Conservation (phyloP, 495 filamentous ascomycete genomes). For the Penicillium pulvis region DNA sequence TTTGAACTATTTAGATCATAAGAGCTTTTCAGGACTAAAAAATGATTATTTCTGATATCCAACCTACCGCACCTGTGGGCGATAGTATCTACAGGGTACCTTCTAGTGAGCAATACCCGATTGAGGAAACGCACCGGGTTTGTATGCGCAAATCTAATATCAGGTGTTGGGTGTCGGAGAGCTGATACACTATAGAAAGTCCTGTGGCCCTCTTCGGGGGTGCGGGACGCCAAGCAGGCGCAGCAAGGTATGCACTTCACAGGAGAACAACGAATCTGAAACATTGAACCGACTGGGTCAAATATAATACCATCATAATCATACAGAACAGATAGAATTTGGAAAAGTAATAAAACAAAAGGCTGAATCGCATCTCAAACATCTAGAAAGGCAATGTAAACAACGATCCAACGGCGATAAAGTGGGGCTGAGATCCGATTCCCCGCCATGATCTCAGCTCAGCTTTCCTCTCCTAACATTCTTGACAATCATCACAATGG, state of each 20-base stretch:
- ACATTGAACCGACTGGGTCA: conserved; percentile 17
- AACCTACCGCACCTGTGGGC: neutral
- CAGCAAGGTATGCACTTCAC: conserved; percentile 30
- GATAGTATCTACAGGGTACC: too few relatives aligned
- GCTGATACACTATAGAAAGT: neutral
- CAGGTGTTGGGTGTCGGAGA: too few relatives aligned
- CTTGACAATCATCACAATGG: conserved; percentile 52
- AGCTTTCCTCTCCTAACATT: conserved; percentile 8
- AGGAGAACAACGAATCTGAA: conserved; percentile 27
- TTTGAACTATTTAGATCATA: neutral
- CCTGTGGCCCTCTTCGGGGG: neutral
- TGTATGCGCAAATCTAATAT: too few relatives aligned
- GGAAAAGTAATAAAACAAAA: neutral
- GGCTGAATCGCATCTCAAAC: neutral
- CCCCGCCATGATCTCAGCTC: conserved; percentile 27
- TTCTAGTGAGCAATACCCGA: too few relatives aligned
- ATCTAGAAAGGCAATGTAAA: neutral
- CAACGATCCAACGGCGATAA: conserved; percentile 8
- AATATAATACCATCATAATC: neutral
- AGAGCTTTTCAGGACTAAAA: neutral
- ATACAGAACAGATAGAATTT: neutral
- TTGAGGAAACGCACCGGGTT: too few relatives aligned
- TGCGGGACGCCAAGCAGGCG: conserved; percentile 19
- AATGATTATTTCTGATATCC: neutral
- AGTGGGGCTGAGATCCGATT: conserved; percentile 25